Evolutionary conservation across 2,329 filamentous ascomycete species (phyloP).

Genomic region (Diaporthe sp.): DNA sequence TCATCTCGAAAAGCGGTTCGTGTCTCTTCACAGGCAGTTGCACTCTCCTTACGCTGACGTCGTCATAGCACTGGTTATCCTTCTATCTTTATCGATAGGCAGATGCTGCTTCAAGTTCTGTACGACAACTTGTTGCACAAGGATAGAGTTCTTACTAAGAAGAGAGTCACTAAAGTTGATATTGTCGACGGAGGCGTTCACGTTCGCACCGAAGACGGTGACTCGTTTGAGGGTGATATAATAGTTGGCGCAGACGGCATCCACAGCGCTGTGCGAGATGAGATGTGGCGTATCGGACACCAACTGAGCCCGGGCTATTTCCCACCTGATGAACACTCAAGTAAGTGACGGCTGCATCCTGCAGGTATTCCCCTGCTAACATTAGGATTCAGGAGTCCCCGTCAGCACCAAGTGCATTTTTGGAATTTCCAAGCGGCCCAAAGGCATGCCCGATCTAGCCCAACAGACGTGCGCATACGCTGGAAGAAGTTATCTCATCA

Average conservation of each 20-base stretch:
- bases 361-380: slow-evolving; percentile 36
- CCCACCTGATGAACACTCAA: background rate
- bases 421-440: slow-evolving; percentile 20
- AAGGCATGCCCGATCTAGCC: background rate
- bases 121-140: slow-evolving; percentile 54
- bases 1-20: background rate
- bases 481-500: slow-evolving; percentile 31
- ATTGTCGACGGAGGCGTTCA: slow-evolving; percentile 4
- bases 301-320: background rate
- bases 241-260: slow-evolving; percentile 42
- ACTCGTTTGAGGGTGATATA: slow-evolving; percentile 38
- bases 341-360: slow-evolving; percentile 6
- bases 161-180: slow-evolving; percentile 48
- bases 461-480: background rate
- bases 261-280: slow-evolving; percentile 35
- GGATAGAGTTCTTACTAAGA: slow-evolving; percentile 49
- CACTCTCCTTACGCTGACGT: background rate
- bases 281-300: slow-evolving; percentile 43
- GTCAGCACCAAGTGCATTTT: slow-evolving; percentile 37
- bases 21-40: background rate
- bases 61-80: slow-evolving; percentile 49
- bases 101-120: slow-evolving; percentile 51
- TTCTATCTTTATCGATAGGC: slow-evolving; percentile 53
- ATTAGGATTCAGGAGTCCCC: background rate
- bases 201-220: slow-evolving; percentile 35